Base-by-base conservation (phyloP, 1,284 basidiomycete genomes). In the Coriolopsis trogii region DNA sequence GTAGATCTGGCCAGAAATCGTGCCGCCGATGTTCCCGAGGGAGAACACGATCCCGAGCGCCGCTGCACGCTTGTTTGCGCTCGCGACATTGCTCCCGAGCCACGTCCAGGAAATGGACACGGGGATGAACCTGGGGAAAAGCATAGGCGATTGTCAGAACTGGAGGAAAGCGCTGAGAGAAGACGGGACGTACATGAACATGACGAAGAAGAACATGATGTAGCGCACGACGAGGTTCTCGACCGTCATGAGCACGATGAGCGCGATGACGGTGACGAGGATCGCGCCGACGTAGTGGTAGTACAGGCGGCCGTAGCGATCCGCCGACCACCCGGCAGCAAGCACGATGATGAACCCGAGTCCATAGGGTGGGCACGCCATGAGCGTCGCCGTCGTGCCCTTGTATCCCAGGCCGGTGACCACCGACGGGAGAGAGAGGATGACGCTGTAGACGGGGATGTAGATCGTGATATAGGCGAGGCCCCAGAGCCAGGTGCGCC, bases 231-330 rank as follows among this genome's bases (percentile, higher is more conserved):
- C 60, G 28, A 65, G 60, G 55, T 63, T 65, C 54, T 62, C 49
- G 38, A 59, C 79, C 12, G 80, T 66, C 28, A 87, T 69, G 30
- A 89, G 70, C 36, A 88, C 72, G 51, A 87, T 80, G 58, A 89
- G 87, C 2, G 85, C 88, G 9, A 84, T 64, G 49, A 85, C 81
- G 10, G 79, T 77, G 20, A 87, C 63, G 3, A 69, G 54, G 5
- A 80, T 81, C 13, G 77, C 65, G 4, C 68, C 73, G 47, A 85
- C 78, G 63, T 88, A 89, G 64, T 85, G 82, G 1, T 76, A 73
- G 18, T 80, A 84, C 41, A 83, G 73, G 21, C 62, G 58, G 39
- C 82, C 75, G 55, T 70, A 67, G 31, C 68, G 68, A 52, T 67
- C 65, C 16, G 55, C 49, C 2, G 61, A 56, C 61, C 60, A 65